Conservation (phyloP, 2,329 filamentous ascomycete genomes). For the Chalaropsis thielavioides region DNA sequence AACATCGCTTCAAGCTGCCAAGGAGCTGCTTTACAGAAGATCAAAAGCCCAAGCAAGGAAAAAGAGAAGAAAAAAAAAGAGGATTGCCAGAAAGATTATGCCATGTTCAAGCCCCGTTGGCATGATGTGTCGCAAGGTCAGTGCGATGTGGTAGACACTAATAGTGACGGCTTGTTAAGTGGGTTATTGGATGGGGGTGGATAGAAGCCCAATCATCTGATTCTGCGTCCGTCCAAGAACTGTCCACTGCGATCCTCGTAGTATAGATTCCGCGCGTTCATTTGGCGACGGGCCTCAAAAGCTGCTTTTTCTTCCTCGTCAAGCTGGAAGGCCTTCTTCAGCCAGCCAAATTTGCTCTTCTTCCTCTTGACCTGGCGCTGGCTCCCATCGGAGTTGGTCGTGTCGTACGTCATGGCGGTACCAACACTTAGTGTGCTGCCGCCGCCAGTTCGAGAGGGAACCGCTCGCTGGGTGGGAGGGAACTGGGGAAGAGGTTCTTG, state of each 20-base stretch:
- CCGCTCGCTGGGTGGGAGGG: conserved; percentile 30
- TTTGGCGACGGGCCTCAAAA: conserved; percentile 41
- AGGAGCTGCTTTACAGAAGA: background rate
- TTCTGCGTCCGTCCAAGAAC: conserved; percentile 39
- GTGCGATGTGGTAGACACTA: background rate
- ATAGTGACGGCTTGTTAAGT: background rate
- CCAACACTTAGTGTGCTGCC: conserved; percentile 45
- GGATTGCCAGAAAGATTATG: background rate
- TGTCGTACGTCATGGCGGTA: conserved; percentile 33
- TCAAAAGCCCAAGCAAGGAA: background rate
- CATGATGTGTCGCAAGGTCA: background rate
- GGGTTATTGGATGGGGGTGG: background rate
- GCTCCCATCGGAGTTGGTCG: conserved; percentile 21
- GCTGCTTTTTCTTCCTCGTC: conserved; percentile 48
- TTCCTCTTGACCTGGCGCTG: conserved; percentile 45
- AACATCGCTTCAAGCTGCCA: background rate
- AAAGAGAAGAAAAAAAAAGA: background rate
- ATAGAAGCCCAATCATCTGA: conserved; percentile 5
- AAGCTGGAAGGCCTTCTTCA: conserved; percentile 52
- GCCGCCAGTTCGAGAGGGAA: conserved; percentile 37
- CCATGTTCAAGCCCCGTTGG: background rate
- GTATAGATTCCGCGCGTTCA: conserved; percentile 33
- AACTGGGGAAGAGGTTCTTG: conserved; percentile 22
- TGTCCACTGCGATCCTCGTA: conserved; percentile 37
- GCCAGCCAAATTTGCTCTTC: conserved; percentile 51